Evolutionary conservation across 495 filamentous ascomycete species (phyloP), one percentile per base, ranked within the genome.

Genomic region (Xylaria curta): DNA sequence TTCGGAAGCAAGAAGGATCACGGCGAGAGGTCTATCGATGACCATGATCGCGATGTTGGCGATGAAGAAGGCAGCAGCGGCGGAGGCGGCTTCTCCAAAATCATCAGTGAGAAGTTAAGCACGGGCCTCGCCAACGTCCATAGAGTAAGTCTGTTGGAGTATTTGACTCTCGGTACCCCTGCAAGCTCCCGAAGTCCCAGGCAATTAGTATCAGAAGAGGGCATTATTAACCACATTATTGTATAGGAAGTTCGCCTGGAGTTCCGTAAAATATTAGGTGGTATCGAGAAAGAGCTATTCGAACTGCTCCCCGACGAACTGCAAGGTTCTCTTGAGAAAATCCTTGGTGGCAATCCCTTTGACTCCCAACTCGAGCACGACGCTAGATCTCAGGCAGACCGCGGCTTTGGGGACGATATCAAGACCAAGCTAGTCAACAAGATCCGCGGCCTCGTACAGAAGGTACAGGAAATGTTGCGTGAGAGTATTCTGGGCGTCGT

Each of bases 91-190:
- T 81, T 81, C 69, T 78, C 76, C 60, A 80, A 75, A 70, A 9
- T 81, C 69, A 78, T 81, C 74, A 81, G 79, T 70, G 78, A 79
- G 33, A 81, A 81, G 74, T 68, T 81, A 21, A 81, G 78, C 68
- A 78, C 76, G 0, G 79, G 79, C 36, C 69, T 81, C 12, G 78
- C 76, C 17, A 72, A 49, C 17, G 79, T 81, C 54, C 79, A 81
- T 62, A 66, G 78, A 42, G 38, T 42, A 12, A 42, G 38, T 42
- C 38, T 3, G 12, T 10, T 42, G 10, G 2, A 42, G 9, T 42
- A 42, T 42, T 42, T 10, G 12, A 12, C 9, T 42, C 4, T 13
- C 1, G 12, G 0, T 42, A 42, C 38, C 13, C 4, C 0, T 42
- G 38, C 38, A 42, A 42, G 1, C 38, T 42, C 38, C 10, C 2